Evolutionary conservation across 2,329 filamentous ascomycete genomes (phyloP).

Genomic region (Tolypocladium sp.): DNA sequence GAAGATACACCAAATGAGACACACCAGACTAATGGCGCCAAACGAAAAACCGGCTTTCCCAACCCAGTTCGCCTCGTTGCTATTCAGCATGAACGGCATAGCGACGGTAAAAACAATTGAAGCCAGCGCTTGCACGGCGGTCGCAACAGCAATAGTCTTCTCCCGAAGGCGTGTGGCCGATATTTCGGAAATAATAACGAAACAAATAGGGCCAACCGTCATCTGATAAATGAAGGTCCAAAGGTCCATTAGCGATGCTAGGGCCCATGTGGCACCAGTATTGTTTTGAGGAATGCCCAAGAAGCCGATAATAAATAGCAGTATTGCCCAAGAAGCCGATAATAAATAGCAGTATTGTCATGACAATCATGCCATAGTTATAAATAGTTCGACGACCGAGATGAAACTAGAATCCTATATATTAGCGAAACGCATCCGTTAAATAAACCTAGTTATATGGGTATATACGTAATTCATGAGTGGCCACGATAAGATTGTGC

Average conservation of each 20-base stretch:
- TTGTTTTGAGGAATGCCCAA: slow-evolving; percentile 24
- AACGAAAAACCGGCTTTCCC: slow-evolving; percentile 22
- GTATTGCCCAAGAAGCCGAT: no score
- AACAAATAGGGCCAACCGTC: slow-evolving; percentile 31
- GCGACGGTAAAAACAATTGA: slow-evolving; percentile 15
- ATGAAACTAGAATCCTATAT: slow-evolving; percentile 6
- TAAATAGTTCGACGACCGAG: slow-evolving; percentile 31
- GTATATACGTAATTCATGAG: slow-evolving; percentile 20
- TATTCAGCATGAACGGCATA: slow-evolving; percentile 22
- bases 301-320: slow-evolving; percentile 31
- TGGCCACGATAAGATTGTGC: slow-evolving; percentile 30
- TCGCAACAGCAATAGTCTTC: slow-evolving; percentile 19
- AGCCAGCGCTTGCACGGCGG: slow-evolving; percentile 14
- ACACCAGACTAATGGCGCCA: slow-evolving; percentile 13
- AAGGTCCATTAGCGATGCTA: slow-evolving; percentile 27
- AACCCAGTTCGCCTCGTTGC: slow-evolving; percentile 19
- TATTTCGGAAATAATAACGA: slow-evolving; percentile 29
- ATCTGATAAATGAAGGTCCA: slow-evolving; percentile 33
- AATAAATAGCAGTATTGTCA: slow-evolving; percentile 29
- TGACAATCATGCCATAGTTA: slow-evolving; percentile 12
- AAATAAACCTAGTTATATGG: neutral
- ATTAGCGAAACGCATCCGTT: no score
- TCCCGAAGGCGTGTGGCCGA: slow-evolving; percentile 23
- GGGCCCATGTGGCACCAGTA: slow-evolving; percentile 22
- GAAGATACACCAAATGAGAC: slow-evolving; percentile 16